Evolutionary conservation across 2,329 filamentous ascomycete species (phyloP), one percentile per base, ranked within the genome.

Genomic region (Monascus ruber): DNA sequence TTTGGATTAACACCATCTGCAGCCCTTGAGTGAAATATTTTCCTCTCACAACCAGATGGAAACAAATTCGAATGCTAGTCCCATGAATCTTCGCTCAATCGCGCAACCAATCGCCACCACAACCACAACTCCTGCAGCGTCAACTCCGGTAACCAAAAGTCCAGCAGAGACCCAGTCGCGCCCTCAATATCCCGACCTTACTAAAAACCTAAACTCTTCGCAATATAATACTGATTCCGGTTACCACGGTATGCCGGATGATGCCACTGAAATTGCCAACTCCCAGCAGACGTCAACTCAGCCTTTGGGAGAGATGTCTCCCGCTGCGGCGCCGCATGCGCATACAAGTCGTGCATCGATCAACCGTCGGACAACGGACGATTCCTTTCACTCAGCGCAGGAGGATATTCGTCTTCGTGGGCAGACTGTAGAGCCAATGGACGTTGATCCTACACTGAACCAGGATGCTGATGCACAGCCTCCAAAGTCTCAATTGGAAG

Each of bases 1-100:
- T 27, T 44, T 50, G 31, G 33, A 44, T 47, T 44, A 36, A 47
- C 37, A 36, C 37, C 6, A n/a, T 25, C 37, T 25, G 27, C 33
- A 71, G 68, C 68, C 68, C 26, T 50, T 71, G 51, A 68, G 64
- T 38, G 66, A 71, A 40, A 62, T 70, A 6, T 70, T 70, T 42
- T 63, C 67, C 5, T 53, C 55, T 11, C 52, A 65, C 37, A 64
- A 65, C 33, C 54, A 58, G 42, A 42, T 47, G 8, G 58, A 59
- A 37, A 51, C 51, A 17, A 62, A 53, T 37, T 49, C 55, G 17
- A 60, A 52, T 34, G 54, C 58, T 10, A 57, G 53, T 26, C 62
- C 55, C 25, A 55, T 56, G 26, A 48, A 55, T 34, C 54, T 61
- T 34, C 60, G 59, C 17, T 51, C 59, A 28, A 59, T 60, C 37